Percentiles rank a stretch among this genome's conserved stretches.
phyloP scores from a whole-genome alignment of 495 filamentous ascomycete genomes.

The Lasiosphaeriaceae sp. region DNA sequence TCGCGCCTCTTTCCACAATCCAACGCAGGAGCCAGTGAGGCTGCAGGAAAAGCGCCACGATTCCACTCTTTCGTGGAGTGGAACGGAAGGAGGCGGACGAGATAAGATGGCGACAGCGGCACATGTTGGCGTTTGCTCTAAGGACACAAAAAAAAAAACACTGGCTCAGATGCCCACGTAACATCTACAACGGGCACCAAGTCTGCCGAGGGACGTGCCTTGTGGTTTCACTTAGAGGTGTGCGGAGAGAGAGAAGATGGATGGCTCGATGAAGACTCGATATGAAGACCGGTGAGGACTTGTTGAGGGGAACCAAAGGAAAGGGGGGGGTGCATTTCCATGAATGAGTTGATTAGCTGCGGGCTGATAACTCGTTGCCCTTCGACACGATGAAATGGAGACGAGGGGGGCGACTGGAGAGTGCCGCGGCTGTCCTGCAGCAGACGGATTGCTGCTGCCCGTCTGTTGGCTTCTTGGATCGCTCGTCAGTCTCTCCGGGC shows the following conservation, averaged over 20 bases:
- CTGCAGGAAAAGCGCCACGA: constrained; percentile 14
- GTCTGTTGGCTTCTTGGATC: too few species aligned
- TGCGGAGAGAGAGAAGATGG: constrained; percentile 17
- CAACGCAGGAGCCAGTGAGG: constrained; percentile 10
- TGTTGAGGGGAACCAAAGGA: not conserved
- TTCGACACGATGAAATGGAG: too few species aligned
- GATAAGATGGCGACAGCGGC: constrained; percentile 18
- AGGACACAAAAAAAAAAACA: not conserved
- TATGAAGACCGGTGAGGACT: constrained; percentile 27
- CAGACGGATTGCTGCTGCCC: too few species aligned
- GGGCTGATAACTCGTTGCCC: not conserved
- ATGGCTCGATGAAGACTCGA: constrained; percentile 21
- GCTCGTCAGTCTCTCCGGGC: too few species aligned
- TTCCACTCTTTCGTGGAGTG: constrained; percentile 11
- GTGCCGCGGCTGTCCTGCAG: too few species aligned
- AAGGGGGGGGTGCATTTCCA: not conserved
- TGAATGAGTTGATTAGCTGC: constrained; percentile 4
- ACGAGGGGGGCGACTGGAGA: too few species aligned
- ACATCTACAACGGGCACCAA: not conserved
- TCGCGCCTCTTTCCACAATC: too few species aligned
- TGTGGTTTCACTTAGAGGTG: not conserved
- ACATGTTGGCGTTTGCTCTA: not conserved
- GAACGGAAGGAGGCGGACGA: constrained; percentile 32
- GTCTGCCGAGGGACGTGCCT: not conserved
- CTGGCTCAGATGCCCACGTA: not conserved